phyloP scores from a whole-genome alignment of 257 asterid genomes.

The Fraxinus quadrangulata region DNA sequence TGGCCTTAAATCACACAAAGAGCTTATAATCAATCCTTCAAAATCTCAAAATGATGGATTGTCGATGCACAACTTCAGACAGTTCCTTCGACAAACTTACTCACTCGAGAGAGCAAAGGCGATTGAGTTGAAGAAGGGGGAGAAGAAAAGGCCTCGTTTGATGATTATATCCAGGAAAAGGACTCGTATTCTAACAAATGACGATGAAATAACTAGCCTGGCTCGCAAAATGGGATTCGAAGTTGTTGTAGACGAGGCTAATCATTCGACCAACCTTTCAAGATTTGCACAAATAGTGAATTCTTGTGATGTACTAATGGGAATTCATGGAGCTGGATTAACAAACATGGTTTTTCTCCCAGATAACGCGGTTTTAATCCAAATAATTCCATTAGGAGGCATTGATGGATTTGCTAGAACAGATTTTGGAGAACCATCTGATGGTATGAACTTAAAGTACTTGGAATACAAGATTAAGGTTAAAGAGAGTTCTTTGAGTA shows the following conservation, averaged over 20 bases:
- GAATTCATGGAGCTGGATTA: conserved; percentile 78
- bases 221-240: conserved; percentile 64
- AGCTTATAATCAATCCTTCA: conserved; percentile 42
- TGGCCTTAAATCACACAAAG: conserved; percentile 53
- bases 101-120: conserved; percentile 45
- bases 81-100: conserved; percentile 49
- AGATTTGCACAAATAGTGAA: conserved; percentile 57
- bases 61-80: conserved; percentile 50
- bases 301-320: conserved; percentile 74
- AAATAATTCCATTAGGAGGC: conserved; percentile 64
- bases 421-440: conserved; percentile 65
- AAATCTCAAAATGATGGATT: conserved; percentile 20
- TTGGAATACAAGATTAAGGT: conserved; percentile 49
- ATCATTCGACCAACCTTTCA: conserved; percentile 35
- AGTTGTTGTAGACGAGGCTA: conserved; percentile 57
- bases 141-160: conserved; percentile 42
- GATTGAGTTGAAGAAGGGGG: conserved; percentile 18
- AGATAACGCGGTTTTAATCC: conserved; percentile 58
- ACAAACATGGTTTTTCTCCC: conserved; percentile 85
- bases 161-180: conserved; percentile 62
- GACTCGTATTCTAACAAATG: conserved; percentile 51
- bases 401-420: conserved; percentile 53
- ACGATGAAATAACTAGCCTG: conserved; percentile 26
- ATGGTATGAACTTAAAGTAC: conserved; percentile 61
- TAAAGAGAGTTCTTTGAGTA: conserved; percentile 57